Percentiles rank a stretch among this genome's conserved stretches.
Evolutionary conservation across 2,329 filamentous ascomycete species (phyloP).

Genomic region (Colletotrichum cereale): DNA sequence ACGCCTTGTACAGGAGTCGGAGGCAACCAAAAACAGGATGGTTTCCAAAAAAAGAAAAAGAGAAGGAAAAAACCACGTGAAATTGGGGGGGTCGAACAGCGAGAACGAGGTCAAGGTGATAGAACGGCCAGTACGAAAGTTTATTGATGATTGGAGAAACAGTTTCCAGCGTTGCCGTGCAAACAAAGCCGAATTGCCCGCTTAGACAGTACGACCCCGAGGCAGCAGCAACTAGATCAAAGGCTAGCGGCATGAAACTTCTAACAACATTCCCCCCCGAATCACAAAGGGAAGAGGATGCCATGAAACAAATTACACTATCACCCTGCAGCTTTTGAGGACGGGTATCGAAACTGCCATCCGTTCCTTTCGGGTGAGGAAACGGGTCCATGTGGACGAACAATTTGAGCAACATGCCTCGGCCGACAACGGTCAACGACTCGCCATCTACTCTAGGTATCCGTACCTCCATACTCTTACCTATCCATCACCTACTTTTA

Average conservation of each 20-base stretch:
- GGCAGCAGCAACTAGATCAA: background rate
- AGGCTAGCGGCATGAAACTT: background rate
- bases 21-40: too few relatives aligned
- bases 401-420: background rate
- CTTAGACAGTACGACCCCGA: background rate
- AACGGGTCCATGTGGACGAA: background rate
- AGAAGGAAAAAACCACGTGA: too few relatives aligned
- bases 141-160: background rate
- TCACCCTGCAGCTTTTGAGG: constrained; percentile 11
- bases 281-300: background rate
- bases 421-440: background rate
- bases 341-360: constrained; percentile 31
- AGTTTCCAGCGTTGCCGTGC: background rate
- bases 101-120: background rate
- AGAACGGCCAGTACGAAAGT: background rate
- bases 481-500: background rate
- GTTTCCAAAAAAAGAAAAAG: too few relatives aligned
- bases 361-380: constrained; percentile 21
- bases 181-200: background rate
- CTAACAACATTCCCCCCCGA: background rate
- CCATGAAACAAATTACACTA: background rate
- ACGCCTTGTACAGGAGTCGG: too few relatives aligned
- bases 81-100: too few relatives aligned
- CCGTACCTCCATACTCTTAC: background rate
- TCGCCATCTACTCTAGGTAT: too few relatives aligned